phyloP scores from a whole-genome alignment of 176 grass and related monocot genomes.

The Hyparrhenia diplandra region DNA sequence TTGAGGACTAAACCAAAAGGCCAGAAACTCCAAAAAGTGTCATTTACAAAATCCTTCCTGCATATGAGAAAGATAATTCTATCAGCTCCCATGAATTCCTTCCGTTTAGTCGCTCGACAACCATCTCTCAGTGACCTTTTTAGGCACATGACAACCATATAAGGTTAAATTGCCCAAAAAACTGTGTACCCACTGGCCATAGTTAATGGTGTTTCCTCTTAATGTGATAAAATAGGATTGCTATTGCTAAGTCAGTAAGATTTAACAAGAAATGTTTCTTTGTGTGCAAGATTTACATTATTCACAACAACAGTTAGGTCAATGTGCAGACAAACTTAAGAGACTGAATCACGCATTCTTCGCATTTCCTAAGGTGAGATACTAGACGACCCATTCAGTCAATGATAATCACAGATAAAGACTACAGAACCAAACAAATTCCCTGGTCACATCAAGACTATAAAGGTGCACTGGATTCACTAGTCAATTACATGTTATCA shows the following conservation, averaged over 20 bases:
- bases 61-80: conserved; percentile 71
- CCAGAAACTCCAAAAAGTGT: conserved; percentile 53
- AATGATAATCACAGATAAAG: not conserved
- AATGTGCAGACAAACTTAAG: not conserved
- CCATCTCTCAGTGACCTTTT: conserved; percentile 15
- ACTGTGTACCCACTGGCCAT: not conserved
- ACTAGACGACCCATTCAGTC: not conserved
- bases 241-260: not conserved
- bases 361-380: not conserved
- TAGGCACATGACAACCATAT: conserved; percentile 8
- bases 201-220: not conserved
- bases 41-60: conserved; percentile 60
- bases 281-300: conserved; percentile 14
- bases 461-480: not conserved
- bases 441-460: not conserved
- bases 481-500: not conserved
- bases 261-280: not conserved
- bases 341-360: not conserved
- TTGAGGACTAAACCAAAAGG: conserved; percentile 63
- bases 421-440: not conserved
- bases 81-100: conserved; percentile 65
- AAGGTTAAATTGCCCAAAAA: conserved; percentile 12
- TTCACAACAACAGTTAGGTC: not conserved
- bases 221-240: not conserved
- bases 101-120: conserved; percentile 11